phyloP scores from a whole-genome alignment of 2,329 filamentous ascomycete genomes.

The Penicillium sp. region DNA sequence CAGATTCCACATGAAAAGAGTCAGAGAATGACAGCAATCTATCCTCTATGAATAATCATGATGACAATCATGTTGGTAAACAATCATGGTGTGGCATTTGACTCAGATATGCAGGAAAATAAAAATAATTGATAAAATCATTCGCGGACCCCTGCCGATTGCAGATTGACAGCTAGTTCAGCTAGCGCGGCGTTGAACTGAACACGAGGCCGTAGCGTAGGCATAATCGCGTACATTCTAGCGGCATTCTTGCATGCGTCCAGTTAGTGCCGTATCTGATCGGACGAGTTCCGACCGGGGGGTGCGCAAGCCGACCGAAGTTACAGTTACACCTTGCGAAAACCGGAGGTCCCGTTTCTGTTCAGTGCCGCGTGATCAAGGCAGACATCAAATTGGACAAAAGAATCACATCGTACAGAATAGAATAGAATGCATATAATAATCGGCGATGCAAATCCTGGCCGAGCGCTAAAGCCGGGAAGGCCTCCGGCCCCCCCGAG shows the following conservation, averaged over 20 bases:
- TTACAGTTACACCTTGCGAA: neutral
- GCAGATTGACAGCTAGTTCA: neutral
- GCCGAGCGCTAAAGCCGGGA: no score
- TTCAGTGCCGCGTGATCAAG: conserved; percentile 2
- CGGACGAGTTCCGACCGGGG: conserved; percentile 8
- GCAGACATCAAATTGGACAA: neutral
- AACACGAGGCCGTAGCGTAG: neutral
- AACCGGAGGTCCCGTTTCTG: conserved; percentile 4
- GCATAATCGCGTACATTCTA: conserved; percentile 1
- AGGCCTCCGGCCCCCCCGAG: no score
- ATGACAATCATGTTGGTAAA: neutral
- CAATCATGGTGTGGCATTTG: neutral
- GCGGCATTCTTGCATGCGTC: conserved; percentile 6
- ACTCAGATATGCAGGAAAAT: neutral
- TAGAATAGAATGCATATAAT: neutral
- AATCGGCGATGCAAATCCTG: neutral
- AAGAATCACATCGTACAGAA: neutral
- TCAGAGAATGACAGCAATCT: neutral
- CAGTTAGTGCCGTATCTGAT: conserved; percentile 5
- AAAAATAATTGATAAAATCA: neutral
- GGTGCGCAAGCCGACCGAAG: conserved; percentile 8
- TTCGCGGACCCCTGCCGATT: neutral
- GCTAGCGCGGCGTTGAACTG: neutral
- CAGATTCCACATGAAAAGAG: neutral
- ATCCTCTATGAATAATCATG: neutral